Evolutionary conservation across 345 rosid genomes (phyloP).

Genomic region (Pugionium cornutum): DNA sequence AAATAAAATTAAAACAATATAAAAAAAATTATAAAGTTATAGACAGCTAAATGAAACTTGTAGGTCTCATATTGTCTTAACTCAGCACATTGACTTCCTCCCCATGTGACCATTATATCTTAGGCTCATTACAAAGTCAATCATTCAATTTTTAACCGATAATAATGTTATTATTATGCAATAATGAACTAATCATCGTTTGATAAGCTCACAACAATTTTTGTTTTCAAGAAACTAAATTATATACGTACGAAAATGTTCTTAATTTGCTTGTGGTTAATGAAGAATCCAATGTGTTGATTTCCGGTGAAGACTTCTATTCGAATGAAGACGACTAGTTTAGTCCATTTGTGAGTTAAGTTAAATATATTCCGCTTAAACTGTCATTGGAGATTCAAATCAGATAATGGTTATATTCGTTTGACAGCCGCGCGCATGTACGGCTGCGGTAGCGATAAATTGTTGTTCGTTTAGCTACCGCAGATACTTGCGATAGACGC

Average conservation of each 20-base stretch:
- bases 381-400: no score
- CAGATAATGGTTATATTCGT: no score
- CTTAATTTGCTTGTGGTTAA: not conserved
- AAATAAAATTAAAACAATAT: not conserved
- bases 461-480: no score
- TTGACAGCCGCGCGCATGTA: no score
- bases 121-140: conserved; percentile 19
- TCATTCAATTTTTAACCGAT: conserved; percentile 25
- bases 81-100: conserved; percentile 31
- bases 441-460: no score
- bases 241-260: not conserved
- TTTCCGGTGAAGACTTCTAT: conserved; percentile 4
- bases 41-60: conserved; percentile 38
- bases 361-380: no score
- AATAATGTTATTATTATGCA: conserved; percentile 22
- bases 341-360: no score
- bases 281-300: not conserved
- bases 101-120: conserved; percentile 37
- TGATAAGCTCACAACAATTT: conserved; percentile 1
- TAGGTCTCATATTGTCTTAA: conserved; percentile 29
- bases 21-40: conserved; percentile 17
- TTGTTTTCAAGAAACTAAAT: not conserved
- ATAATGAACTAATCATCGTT: conserved; percentile 33
- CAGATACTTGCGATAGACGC: no score
- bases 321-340: not conserved